These are phyloP conservation scores for Fusarium goolgardi DNA, from an alignment of 2,329 filamentous ascomycete species.

Conservation along the genomic window DNA sequence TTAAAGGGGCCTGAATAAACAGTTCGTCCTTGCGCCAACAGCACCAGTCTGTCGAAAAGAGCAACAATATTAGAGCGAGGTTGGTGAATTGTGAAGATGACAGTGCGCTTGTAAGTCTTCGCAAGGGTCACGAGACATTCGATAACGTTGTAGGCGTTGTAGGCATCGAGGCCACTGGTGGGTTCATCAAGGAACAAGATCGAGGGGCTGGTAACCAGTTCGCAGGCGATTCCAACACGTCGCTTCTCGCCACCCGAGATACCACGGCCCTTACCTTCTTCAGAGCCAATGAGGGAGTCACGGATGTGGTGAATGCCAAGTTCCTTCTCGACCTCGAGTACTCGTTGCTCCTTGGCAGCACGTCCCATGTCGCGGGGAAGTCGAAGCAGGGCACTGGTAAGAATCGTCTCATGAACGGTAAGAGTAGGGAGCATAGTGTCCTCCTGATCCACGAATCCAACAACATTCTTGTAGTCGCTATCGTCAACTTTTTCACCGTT, in stretches of 20 bases:
- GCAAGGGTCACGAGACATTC: constrained; percentile 95
- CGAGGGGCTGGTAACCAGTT: constrained; percentile 95
- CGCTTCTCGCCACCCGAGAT: constrained; percentile 98
- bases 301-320: constrained; percentile 94
- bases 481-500: constrained; percentile 92
- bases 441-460: constrained; percentile 98
- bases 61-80: constrained; percentile 98
- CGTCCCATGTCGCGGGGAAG: constrained; percentile 93
- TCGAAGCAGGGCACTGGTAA: constrained; percentile 90
- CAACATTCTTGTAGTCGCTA: constrained; percentile 86
- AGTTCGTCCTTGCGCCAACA: constrained; percentile 87
- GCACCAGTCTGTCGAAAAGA: constrained; percentile 91
- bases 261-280: constrained; percentile 92
- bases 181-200: constrained; percentile 98
- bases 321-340: constrained; percentile 93
- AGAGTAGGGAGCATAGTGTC: constrained; percentile 96
- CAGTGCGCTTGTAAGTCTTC: constrained; percentile 95
- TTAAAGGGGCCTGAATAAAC: constrained; percentile 94
- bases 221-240: constrained; percentile 95
- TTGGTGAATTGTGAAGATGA: constrained; percentile 98
- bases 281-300: constrained; percentile 94
- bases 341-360: constrained; percentile 88
- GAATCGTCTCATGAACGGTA: constrained; percentile 97
- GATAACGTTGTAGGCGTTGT: constrained; percentile 97
- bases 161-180: constrained; percentile 94